Evolutionary conservation across 306 rosid genomes (phyloP).

Genomic region (Glycyrrhiza uralensis): DNA sequence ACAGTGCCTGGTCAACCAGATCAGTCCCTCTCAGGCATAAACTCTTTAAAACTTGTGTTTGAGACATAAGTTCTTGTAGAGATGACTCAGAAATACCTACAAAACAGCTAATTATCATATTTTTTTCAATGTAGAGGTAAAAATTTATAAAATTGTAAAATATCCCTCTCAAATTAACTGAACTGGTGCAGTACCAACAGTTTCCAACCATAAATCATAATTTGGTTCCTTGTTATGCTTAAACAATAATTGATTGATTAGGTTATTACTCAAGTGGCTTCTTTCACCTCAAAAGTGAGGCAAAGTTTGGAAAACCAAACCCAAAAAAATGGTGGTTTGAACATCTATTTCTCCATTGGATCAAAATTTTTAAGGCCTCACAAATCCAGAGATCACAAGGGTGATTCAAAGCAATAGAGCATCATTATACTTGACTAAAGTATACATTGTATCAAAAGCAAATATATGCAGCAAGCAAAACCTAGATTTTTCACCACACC

Average conservation of each 20-base stretch:
- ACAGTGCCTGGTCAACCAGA: conserved; percentile 56
- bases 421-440: background rate
- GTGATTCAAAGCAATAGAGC: background rate
- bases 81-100: conserved; percentile 54
- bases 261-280: background rate
- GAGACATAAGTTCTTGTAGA: conserved; percentile 58
- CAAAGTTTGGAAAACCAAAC: conserved; percentile 7
- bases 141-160: conserved; percentile 15
- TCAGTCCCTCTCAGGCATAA: conserved; percentile 68
- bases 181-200: background rate
- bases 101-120: conserved; percentile 17
- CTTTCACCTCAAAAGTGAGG: conserved; percentile 7
- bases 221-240: background rate
- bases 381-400: conserved; percentile 4
- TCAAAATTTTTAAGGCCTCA: background rate
- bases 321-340: background rate
- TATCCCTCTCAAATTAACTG: conserved; percentile 2
- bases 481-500: conserved; percentile 2
- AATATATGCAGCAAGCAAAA: conserved; percentile 1
- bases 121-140: background rate
- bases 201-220: conserved; percentile 14
- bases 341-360: conserved; percentile 13
- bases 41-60: conserved; percentile 56
- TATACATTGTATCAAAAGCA: conserved; percentile 2
- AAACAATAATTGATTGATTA: background rate